These are phyloP conservation scores for Wickerhamiella alocasiicola DNA, from an alignment of 805 yeast species.

Conservation along the genomic window DNA sequence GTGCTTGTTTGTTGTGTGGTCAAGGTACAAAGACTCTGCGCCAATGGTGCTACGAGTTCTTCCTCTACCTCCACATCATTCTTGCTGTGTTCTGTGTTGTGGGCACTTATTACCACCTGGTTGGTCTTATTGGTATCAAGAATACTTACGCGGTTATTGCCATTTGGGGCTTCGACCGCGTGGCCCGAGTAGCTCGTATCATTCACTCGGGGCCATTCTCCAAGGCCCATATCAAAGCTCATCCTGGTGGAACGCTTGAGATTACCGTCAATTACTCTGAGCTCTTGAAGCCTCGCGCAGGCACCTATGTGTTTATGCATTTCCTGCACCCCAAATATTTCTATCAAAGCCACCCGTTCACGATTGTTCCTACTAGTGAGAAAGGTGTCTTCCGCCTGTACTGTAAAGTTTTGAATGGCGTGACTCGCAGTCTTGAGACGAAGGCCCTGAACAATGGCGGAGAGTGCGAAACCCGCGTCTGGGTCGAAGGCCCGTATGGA, in stretches of 20 bases:
- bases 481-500: slow-evolving; percentile 64
- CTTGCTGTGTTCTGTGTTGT: slow-evolving; percentile 42
- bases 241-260: too few species aligned
- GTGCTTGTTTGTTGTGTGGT: slow-evolving; percentile 29
- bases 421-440: slow-evolving; percentile 8
- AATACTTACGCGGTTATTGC: slow-evolving; percentile 42
- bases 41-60: slow-evolving; percentile 41
- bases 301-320: slow-evolving; percentile 15
- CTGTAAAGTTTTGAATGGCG: slow-evolving; percentile 7
- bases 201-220: slow-evolving; percentile 5
- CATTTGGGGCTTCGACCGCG: slow-evolving; percentile 57
- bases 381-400: slow-evolving; percentile 5
- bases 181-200: slow-evolving; percentile 44
- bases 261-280: slow-evolving; percentile 13
- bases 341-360: slow-evolving; percentile 70
- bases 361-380: slow-evolving; percentile 24
- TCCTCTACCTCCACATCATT: slow-evolving; percentile 42
- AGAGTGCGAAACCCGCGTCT: slow-evolving; percentile 11
- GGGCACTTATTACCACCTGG: slow-evolving; percentile 46
- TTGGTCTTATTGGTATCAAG: slow-evolving; percentile 34
- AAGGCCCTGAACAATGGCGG: not conserved
- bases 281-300: not conserved
- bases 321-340: slow-evolving; percentile 36
- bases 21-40: slow-evolving; percentile 42
- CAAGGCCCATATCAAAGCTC: too few species aligned